A percentile compares a stretch with the other conserved stretches of the same genome.
These are phyloP conservation scores for Komagataella mondaviorum DNA, from an alignment of 805 yeast species.

Conservation along the genomic window DNA sequence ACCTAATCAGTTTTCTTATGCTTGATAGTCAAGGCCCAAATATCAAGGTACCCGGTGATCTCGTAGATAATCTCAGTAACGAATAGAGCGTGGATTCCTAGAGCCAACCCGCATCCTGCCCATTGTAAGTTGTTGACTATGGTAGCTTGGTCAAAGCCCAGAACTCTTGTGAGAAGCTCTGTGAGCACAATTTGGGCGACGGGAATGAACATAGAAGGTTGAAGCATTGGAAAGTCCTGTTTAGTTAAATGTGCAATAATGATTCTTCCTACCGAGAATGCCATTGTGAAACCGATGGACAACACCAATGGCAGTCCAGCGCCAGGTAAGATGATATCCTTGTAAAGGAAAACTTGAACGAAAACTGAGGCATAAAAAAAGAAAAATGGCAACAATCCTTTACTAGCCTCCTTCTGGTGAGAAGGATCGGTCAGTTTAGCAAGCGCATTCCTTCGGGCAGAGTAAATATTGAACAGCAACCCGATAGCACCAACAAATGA, in stretches of 20 bases:
- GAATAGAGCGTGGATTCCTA: slow-evolving; percentile 58
- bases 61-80: slow-evolving; percentile 69
- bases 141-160: slow-evolving; percentile 22
- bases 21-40: slow-evolving; percentile 74
- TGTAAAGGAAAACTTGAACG: slow-evolving; percentile 26
- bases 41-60: slow-evolving; percentile 70
- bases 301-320: slow-evolving; percentile 44
- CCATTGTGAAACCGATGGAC: slow-evolving; percentile 63
- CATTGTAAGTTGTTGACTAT: slow-evolving; percentile 42
- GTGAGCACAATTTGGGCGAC: slow-evolving; percentile 27
- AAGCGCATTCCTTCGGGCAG: slow-evolving; percentile 52
- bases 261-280: slow-evolving; percentile 84
- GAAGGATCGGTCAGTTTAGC: slow-evolving; percentile 25
- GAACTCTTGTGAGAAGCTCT: slow-evolving; percentile 20
- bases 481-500: slow-evolving; percentile 40
- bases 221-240: slow-evolving; percentile 62
- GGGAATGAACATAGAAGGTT: slow-evolving; percentile 63
- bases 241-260: slow-evolving; percentile 76
- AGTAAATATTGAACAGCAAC: slow-evolving; percentile 48
- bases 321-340: slow-evolving; percentile 34
- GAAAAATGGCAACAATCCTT: slow-evolving; percentile 59
- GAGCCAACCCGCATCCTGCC: slow-evolving; percentile 54
- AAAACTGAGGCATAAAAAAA: slow-evolving; percentile 36
- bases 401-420: slow-evolving; percentile 24
- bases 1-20: slow-evolving; percentile 39